These are phyloP conservation scores for Nicotiana noctiflora DNA, from an alignment of 257 asterid genomes.

Conservation along the genomic window DNA sequence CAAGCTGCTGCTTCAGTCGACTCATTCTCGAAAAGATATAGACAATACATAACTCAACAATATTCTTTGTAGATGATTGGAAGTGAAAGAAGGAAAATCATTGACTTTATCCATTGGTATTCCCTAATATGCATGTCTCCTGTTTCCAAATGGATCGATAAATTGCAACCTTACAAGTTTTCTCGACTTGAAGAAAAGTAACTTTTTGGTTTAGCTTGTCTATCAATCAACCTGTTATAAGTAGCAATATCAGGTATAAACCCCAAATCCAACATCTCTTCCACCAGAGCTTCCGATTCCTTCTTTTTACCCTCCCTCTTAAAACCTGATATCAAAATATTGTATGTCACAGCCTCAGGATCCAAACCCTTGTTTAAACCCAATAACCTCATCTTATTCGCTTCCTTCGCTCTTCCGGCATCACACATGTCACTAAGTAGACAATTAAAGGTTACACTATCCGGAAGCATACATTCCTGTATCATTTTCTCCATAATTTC, in stretches of 20 bases:
- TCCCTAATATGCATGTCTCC: not conserved
- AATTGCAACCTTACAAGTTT: not conserved
- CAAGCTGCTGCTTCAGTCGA: not conserved
- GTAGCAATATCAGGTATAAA: constrained; percentile 71
- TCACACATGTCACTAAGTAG: constrained; percentile 60
- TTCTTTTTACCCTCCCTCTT: constrained; percentile 54
- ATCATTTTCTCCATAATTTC: constrained; percentile 53
- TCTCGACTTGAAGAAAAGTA: not conserved
- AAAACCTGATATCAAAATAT: constrained; percentile 64
- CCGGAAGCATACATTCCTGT: constrained; percentile 45
- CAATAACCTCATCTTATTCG: constrained; percentile 65
- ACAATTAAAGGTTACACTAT: constrained; percentile 77
- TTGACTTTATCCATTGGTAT: not conserved
- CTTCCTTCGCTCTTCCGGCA: constrained; percentile 50
- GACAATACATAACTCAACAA: not conserved
- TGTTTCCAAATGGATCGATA: not conserved
- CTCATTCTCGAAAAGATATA: not conserved
- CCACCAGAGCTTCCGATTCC: constrained; percentile 68
- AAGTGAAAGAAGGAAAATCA: not conserved
- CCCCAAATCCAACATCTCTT: constrained; percentile 88
- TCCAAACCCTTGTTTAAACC: constrained; percentile 64
- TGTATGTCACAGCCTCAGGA: constrained; percentile 63
- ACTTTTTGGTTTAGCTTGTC: constrained; percentile 36
- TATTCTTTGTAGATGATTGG: not conserved
- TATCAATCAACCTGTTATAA: constrained; percentile 62